Conservation (phyloP, 306 rosid species). For the Quercus alba region DNA sequence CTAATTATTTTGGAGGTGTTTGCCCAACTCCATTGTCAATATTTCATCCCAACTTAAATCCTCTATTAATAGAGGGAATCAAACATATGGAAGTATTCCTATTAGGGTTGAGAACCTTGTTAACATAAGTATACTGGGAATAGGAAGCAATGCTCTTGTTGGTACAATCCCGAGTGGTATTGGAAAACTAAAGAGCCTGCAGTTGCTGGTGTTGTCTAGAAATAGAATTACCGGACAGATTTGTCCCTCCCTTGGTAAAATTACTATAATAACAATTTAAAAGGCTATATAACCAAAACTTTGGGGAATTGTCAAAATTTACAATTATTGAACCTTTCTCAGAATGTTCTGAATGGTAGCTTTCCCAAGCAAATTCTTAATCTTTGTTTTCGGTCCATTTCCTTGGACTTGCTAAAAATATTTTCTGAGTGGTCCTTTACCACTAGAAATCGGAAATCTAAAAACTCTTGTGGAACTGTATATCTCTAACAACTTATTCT, state of each 20-base stretch:
- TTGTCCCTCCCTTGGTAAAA: not conserved
- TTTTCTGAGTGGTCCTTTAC: not conserved
- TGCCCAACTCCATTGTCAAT: not conserved
- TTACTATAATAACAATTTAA: too few species aligned
- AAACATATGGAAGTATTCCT: not conserved
- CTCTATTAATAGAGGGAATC: not conserved
- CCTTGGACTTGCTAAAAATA: not conserved
- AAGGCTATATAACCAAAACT: not conserved
- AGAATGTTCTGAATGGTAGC: not conserved
- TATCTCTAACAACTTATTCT: not conserved
- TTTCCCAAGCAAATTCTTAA: not conserved
- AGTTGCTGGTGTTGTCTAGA: not conserved
- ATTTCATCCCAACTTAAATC: not conserved
- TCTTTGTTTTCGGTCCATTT: not conserved
- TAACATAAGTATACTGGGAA: not conserved
- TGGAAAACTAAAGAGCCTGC: not conserved
- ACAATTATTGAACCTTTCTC: not conserved
- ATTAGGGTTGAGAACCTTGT: not conserved
- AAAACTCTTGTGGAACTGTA: not conserved
- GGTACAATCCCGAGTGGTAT: not conserved
- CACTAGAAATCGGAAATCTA: not conserved
- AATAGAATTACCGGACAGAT: not conserved
- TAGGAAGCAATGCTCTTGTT: not conserved
- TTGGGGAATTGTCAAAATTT: not conserved
- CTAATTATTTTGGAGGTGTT: not conserved